Conservation (phyloP, 23 red algal species). For the Gracilaria domingensis region DNA sequence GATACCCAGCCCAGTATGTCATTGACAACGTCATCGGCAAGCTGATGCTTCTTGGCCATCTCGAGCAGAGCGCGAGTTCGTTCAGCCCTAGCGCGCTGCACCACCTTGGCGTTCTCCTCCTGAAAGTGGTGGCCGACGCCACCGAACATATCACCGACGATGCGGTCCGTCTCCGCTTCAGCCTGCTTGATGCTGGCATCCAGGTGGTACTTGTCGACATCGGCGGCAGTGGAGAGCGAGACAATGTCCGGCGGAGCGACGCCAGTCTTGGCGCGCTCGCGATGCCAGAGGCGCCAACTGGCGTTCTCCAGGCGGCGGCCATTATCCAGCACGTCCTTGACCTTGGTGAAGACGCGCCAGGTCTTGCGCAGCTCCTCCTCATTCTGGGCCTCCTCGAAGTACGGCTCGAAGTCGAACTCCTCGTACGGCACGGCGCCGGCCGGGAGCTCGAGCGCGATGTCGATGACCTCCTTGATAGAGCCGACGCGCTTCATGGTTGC, state of each 20-base stretch:
- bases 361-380: conserved; percentile 99
- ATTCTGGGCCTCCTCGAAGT: conserved; percentile 88
- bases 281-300: conserved; percentile 85
- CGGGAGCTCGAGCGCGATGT: conserved; percentile 82
- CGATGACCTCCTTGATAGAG: conserved; percentile 70
- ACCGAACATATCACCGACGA: conserved; percentile 93
- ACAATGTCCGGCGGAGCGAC: conserved; percentile 42
- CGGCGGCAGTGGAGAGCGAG: conserved; percentile 49
- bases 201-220: conserved; percentile 82
- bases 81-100: conserved; percentile 71
- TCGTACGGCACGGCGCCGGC: conserved; percentile 97
- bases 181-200: conserved; percentile 76
- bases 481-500: conserved; percentile 68
- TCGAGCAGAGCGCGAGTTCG: conserved; percentile 77
- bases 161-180: conserved; percentile 77
- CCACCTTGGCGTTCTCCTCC: conserved; percentile 62
- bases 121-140: conserved; percentile 64
- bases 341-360: conserved; percentile 97
- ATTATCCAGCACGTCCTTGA: conserved; percentile 97
- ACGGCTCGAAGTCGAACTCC: conserved; percentile 97
- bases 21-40: conserved; percentile 74
- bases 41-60: conserved; percentile 68
- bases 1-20: conserved; percentile 78
- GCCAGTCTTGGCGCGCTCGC: conserved; percentile 72
- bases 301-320: conserved; percentile 96